Conservation (phyloP, 176 grass and related monocot species). For the Thalia dealbata region DNA sequence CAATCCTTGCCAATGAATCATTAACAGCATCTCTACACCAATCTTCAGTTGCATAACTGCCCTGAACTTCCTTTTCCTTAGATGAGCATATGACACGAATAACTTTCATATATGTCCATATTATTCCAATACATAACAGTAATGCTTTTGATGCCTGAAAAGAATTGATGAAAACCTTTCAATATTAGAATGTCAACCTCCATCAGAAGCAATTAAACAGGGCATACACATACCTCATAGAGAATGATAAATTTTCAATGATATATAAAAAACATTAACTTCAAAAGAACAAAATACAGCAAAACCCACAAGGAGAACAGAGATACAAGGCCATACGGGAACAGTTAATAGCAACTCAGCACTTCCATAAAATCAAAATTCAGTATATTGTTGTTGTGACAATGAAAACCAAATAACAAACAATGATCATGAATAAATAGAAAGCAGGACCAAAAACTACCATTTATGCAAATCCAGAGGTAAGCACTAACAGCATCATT, state of each 20-base stretch:
- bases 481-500: no score
- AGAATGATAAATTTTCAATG: neutral
- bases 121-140: constrained; percentile 48
- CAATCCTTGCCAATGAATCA: constrained; percentile 45
- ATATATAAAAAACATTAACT: neutral
- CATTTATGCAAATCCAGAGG: no score
- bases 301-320: no score
- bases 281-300: no score
- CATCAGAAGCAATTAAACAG: neutral
- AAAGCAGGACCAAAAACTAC: no score
- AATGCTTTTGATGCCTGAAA: constrained; percentile 51
- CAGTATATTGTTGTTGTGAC: no score
- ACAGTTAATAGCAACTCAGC: no score
- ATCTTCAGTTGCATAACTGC: constrained; percentile 15
- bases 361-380: no score
- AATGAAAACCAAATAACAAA: no score
- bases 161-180: neutral
- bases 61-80: constrained; percentile 6
- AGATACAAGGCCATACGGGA: no score
- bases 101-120: constrained; percentile 31
- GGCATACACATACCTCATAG: neutral
- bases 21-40: constrained; percentile 35
- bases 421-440: no score
- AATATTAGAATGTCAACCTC: neutral
- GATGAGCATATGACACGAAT: constrained; percentile 21